Evolutionary conservation across 1,284 basidiomycete genomes (phyloP).

Genomic region (Cystobasidiaceae sp.): DNA sequence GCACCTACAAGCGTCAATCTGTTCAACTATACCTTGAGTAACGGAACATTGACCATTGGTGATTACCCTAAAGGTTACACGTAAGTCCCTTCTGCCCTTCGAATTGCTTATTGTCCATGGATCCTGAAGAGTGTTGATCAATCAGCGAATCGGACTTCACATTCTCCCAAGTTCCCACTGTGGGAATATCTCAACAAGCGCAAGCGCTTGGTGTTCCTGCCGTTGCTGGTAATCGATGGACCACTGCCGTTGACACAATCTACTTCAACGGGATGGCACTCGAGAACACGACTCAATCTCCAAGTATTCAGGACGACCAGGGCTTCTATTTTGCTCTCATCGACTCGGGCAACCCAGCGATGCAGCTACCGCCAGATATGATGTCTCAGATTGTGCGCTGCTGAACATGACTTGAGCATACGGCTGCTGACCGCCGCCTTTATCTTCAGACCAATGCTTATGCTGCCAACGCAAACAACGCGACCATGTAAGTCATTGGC

Average conservation of each 20-base stretch:
- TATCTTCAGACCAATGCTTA: not conserved
- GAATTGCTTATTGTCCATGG: too few relatives aligned
- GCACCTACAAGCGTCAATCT: not conserved
- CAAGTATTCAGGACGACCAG: too few relatives aligned
- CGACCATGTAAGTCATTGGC: not conserved
- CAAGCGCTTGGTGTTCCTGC: not conserved
- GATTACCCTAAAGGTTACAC: constrained; percentile 24
- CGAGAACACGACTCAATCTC: not conserved
- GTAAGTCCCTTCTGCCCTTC: too few relatives aligned
- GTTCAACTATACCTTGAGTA: constrained; percentile 6
- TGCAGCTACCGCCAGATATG: not conserved
- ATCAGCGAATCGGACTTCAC: not conserved
- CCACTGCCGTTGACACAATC: not conserved
- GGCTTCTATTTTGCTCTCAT: not conserved
- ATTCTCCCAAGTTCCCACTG: not conserved
- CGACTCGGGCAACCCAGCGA: not conserved
- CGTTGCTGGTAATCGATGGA: constrained; percentile 1
- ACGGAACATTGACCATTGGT: constrained; percentile 23
- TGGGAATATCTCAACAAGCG: not conserved
- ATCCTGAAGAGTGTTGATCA: too few relatives aligned
- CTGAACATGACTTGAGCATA: too few relatives aligned
- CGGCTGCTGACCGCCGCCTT: too few relatives aligned
- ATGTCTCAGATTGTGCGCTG: not conserved
- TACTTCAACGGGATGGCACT: not conserved
- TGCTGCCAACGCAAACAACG: not conserved